A percentile compares a stretch with the other conserved stretches of the same genome.
These are phyloP conservation scores for Sporisorium scitamineum DNA, from an alignment of 1,284 basidiomycete genomes.

Conservation along the genomic window DNA sequence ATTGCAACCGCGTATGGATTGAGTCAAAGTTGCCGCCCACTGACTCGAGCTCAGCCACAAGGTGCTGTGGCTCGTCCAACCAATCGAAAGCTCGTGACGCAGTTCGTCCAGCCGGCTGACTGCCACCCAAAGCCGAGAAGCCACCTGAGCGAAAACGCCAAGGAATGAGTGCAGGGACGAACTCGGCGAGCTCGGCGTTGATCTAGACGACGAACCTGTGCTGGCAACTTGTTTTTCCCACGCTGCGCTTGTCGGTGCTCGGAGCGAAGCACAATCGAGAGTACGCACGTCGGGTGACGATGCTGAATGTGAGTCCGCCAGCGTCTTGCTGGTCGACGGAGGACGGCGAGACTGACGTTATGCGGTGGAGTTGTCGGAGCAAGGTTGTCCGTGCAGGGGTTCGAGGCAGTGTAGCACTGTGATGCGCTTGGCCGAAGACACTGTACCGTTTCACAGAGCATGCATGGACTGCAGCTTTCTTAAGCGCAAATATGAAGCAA, in stretches of 20 bases:
- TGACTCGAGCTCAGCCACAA: constrained; percentile 24
- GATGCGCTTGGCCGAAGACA: constrained; percentile 9
- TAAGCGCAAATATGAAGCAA: constrained; percentile 16
- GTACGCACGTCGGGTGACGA: constrained; percentile 1
- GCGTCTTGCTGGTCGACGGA: not conserved
- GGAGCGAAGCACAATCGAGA: constrained; percentile 19
- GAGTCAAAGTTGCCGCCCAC: constrained; percentile 13
- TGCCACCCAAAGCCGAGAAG: constrained; percentile 2
- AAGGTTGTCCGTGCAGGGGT: constrained; percentile 3
- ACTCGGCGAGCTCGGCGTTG: constrained; percentile 26
- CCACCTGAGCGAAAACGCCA: constrained; percentile 9
- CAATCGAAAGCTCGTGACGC: constrained; percentile 21
- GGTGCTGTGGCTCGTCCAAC: constrained; percentile 13
- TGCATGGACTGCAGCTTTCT: constrained; percentile 2
- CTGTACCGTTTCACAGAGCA: constrained; percentile 22
- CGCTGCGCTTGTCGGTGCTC: constrained; percentile 21
- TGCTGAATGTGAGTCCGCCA: not conserved
- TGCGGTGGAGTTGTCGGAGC: constrained; percentile 12
- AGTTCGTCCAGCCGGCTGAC: constrained; percentile 7
- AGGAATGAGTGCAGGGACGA: not conserved
- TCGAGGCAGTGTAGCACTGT: constrained; percentile 19
- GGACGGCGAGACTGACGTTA: constrained; percentile 2
- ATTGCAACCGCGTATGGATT: constrained; percentile 12
- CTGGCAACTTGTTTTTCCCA: constrained; percentile 27
- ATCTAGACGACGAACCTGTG: constrained; percentile 5